These are phyloP conservation scores for Calonectria pteridis DNA, from an alignment of 2,329 filamentous ascomycete species.

Conservation along the genomic window DNA sequence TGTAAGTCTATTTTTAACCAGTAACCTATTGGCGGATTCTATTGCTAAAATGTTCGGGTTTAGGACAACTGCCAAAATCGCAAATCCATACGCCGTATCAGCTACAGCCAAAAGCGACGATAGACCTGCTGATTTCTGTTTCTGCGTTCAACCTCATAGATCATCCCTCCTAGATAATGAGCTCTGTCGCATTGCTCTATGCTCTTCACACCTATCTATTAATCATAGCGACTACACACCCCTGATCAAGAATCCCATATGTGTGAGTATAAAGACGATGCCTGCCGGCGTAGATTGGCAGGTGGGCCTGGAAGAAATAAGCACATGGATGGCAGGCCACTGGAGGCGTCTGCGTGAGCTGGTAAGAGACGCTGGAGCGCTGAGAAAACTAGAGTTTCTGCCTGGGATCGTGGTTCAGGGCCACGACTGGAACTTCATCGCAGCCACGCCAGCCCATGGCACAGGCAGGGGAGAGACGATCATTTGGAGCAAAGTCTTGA, in stretches of 20 bases:
- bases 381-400: not conserved
- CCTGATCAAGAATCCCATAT: not conserved
- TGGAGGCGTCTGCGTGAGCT: not conserved
- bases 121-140: not conserved
- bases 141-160: not conserved
- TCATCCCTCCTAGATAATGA: not conserved
- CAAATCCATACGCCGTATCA: not conserved
- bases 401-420: not conserved
- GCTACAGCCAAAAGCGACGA: not conserved
- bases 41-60: not conserved
- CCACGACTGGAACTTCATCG: not conserved
- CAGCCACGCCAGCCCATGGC: not conserved
- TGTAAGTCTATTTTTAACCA: not conserved
- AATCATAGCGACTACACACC: not conserved
- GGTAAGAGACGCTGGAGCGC: not conserved
- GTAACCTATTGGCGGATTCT: not conserved
- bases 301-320: not conserved
- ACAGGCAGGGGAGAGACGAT: not conserved
- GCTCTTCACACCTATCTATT: not conserved
- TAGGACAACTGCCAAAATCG: not conserved
- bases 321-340: not conserved
- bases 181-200: not conserved
- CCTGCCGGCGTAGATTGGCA: not conserved
- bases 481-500: not conserved
- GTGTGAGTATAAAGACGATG: not conserved